A percentile compares a stretch with the other conserved stretches of the same genome.
These are phyloP conservation scores for Solanum chacoense DNA, from an alignment of 305 asterid genomes.

Conservation along the genomic window DNA sequence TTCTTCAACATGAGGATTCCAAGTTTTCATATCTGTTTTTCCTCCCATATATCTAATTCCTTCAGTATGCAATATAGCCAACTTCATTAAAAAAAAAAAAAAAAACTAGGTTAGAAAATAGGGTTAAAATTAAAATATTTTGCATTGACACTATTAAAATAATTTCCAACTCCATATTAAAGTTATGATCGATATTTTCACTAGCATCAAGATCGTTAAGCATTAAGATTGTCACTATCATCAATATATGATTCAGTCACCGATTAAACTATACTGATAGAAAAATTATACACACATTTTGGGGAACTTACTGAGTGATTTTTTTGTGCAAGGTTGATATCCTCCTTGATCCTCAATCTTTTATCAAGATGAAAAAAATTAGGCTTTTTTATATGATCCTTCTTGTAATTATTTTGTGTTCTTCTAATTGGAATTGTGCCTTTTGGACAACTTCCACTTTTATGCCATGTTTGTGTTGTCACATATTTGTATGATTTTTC, in stretches of 20 bases:
- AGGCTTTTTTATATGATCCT: not conserved
- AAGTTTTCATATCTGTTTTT: constrained; percentile 43
- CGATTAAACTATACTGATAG: not conserved
- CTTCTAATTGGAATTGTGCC: constrained; percentile 61
- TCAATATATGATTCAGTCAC: not conserved
- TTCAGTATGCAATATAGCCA: constrained; percentile 34
- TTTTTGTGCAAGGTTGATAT: constrained; percentile 11
- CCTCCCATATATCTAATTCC: constrained; percentile 55
- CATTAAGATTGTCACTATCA: not conserved
- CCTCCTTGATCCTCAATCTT: not conserved
- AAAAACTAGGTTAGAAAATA: not conserved
- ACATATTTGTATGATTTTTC: not conserved
- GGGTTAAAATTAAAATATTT: not conserved
- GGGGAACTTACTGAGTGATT: constrained; percentile 48
- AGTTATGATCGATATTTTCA: not conserved
- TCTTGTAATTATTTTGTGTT: not conserved
- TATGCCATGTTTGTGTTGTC: constrained; percentile 46
- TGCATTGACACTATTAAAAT: not conserved
- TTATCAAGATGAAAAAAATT: not conserved
- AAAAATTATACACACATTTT: not conserved
- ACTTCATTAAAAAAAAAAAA: constrained; percentile 7
- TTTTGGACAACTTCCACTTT: constrained; percentile 54
- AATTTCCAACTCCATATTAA: not conserved
- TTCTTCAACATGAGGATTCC: constrained; percentile 36
- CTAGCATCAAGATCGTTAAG: not conserved